Evolutionary conservation across 352 stramenopile genomes (phyloP).

Genomic region (Pythium aquatile): DNA sequence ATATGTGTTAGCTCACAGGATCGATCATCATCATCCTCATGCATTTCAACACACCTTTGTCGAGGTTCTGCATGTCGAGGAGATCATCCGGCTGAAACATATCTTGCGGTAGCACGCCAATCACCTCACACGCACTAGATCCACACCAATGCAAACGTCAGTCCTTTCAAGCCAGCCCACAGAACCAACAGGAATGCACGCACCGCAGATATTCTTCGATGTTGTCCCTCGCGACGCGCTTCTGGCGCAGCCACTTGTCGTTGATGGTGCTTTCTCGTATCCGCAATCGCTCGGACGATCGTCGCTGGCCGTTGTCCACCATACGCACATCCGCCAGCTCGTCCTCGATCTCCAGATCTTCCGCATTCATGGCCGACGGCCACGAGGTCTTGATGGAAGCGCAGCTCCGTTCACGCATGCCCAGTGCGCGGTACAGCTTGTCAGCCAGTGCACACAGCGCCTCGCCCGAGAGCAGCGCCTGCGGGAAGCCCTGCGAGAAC

Average conservation of each 20-base stretch:
- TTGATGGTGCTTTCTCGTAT: constrained; percentile 23
- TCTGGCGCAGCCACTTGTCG: constrained; percentile 31
- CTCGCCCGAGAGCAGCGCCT: constrained; percentile 58
- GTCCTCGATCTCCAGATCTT: constrained; percentile 6
- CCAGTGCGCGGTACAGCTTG: constrained; percentile 69
- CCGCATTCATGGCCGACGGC: constrained; percentile 22
- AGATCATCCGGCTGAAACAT: constrained; percentile 77
- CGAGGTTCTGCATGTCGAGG: constrained; percentile 51
- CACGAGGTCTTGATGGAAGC: constrained; percentile 24
- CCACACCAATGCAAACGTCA: background rate
- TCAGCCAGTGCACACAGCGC: constrained; percentile 69
- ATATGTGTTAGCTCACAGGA: background rate
- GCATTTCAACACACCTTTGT: constrained; percentile 46
- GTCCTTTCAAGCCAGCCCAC: constrained; percentile 8
- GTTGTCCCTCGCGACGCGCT: constrained; percentile 37
- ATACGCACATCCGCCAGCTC: constrained; percentile 5
- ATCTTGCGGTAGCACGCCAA: constrained; percentile 57
- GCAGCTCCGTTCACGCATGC: constrained; percentile 58
- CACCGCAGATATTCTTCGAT: constrained; percentile 69
- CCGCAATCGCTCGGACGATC: constrained; percentile 22
- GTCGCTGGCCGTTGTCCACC: constrained; percentile 5
- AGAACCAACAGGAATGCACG: constrained; percentile 9
- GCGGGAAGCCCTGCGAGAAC: constrained; percentile 45
- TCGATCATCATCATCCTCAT: background rate
- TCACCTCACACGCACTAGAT: constrained; percentile 57